Conservation (phyloP, 2,329 filamentous ascomycete species). For the Mariannaea sp. region DNA sequence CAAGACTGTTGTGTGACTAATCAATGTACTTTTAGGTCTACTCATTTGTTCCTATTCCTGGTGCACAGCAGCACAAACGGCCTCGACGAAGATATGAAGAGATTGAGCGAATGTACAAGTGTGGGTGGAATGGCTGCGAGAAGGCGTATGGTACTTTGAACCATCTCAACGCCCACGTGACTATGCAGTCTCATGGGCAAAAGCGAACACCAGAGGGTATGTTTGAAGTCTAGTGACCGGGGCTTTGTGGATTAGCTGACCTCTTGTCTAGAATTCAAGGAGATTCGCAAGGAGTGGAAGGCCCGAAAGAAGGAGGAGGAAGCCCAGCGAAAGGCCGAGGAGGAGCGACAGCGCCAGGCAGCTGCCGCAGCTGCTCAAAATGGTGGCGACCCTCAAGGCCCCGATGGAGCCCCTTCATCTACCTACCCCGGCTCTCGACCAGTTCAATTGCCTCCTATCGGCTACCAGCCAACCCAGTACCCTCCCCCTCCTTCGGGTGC, state of each 20-base stretch:
- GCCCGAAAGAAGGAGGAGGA: slow-evolving; percentile 99
- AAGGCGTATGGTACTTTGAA: slow-evolving; percentile 98
- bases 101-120: slow-evolving; percentile 99
- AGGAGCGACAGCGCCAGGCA: slow-evolving; percentile 71
- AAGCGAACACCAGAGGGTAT: slow-evolving; percentile 98
- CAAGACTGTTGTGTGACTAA: neutral
- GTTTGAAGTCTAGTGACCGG: slow-evolving; percentile 37
- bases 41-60: slow-evolving; percentile 96
- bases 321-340: slow-evolving; percentile 83
- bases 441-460: slow-evolving; percentile 75
- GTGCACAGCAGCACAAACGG: slow-evolving; percentile 95
- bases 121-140: slow-evolving; percentile 96
- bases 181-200: slow-evolving; percentile 94
- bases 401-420: slow-evolving; percentile 52
- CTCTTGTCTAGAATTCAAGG: slow-evolving; percentile 83
- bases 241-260: neutral
- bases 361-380: slow-evolving; percentile 61
- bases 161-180: slow-evolving; percentile 96
- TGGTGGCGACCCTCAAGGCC: slow-evolving; percentile 53
- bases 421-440: slow-evolving; percentile 61
- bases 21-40: slow-evolving; percentile 69
- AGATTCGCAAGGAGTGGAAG: slow-evolving; percentile 99
- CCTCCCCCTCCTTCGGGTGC: slow-evolving; percentile 62
- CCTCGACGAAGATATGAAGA: slow-evolving; percentile 94
- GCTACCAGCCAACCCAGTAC: slow-evolving; percentile 71